These are phyloP conservation scores for Dothideomycetes sp. DNA, from an alignment of 2,329 filamentous ascomycete genomes.

Conservation along the genomic window DNA sequence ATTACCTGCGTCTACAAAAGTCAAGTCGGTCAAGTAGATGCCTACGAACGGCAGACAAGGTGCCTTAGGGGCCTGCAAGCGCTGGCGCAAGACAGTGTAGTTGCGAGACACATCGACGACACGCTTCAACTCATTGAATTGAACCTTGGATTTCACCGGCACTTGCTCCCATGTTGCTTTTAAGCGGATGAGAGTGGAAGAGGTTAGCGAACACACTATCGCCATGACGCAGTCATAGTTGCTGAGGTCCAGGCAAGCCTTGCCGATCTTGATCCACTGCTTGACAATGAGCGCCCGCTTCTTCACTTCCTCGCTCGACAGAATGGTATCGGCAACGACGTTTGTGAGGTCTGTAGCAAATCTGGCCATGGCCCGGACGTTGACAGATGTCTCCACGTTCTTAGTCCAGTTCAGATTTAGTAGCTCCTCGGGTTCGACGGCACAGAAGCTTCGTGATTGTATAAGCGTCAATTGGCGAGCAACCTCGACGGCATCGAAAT, in stretches of 20 bases:
- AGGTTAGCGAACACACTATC: slow-evolving; percentile 88
- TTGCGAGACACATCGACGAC: slow-evolving; percentile 86
- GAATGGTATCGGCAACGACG: slow-evolving; percentile 83
- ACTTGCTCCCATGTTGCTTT: slow-evolving; percentile 88
- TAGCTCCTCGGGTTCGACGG: slow-evolving; percentile 84
- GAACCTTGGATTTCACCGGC: slow-evolving; percentile 69
- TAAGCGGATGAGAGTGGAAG: slow-evolving; percentile 77
- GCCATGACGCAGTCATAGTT: slow-evolving; percentile 98
- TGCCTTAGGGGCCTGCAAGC: slow-evolving; percentile 67
- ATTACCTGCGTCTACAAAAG: slow-evolving; percentile 92
- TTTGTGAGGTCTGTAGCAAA: slow-evolving; percentile 89
- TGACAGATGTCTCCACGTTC: slow-evolving; percentile 64
- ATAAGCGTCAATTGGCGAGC: slow-evolving; percentile 88
- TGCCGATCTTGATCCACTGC: slow-evolving; percentile 93
- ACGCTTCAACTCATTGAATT: slow-evolving; percentile 66
- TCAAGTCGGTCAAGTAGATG: slow-evolving; percentile 91
- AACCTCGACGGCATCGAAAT: slow-evolving; percentile 84
- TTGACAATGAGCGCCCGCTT: slow-evolving; percentile 85
- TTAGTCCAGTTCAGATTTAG: slow-evolving; percentile 92
- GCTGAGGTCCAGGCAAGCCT: slow-evolving; percentile 75
- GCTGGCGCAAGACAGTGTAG: slow-evolving; percentile 73
- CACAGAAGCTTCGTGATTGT: slow-evolving; percentile 83
- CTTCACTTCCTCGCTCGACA: slow-evolving; percentile 81
- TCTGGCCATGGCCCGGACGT: slow-evolving; percentile 88
- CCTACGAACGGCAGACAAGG: slow-evolving; percentile 93